phyloP scores from a whole-genome alignment of 2,329 filamentous ascomycete genomes.

The Botryosphaeria dothidea region DNA sequence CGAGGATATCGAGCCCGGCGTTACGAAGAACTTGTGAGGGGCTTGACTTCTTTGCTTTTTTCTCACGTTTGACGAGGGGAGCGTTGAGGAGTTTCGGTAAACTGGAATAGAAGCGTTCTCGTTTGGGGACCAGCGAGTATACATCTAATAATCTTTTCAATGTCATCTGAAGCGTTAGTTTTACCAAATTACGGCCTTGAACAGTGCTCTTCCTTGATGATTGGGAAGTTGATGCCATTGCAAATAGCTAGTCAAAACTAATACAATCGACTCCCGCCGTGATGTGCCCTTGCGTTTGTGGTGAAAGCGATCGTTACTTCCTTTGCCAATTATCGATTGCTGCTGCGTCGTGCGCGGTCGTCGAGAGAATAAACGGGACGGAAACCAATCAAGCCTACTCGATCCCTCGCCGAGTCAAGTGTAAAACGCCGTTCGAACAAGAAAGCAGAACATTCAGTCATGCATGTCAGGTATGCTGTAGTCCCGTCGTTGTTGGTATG shows the following conservation, averaged over 20 bases:
- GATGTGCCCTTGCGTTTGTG: background rate
- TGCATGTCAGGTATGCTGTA: background rate
- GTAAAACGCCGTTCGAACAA: background rate
- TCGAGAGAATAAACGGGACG: background rate
- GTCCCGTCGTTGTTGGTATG: too few species aligned
- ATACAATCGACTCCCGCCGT: conserved; percentile 11
- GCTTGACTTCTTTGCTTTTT: too few species aligned
- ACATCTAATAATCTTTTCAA: too few species aligned
- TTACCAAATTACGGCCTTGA: too few species aligned
- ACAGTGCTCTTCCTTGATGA: too few species aligned
- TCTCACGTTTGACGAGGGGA: background rate
- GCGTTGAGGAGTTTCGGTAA: background rate
- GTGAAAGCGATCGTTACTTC: conserved; percentile 12
- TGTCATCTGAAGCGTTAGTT: too few species aligned
- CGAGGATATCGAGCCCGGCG: conserved; percentile 37
- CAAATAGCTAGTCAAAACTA: conserved; percentile 6
- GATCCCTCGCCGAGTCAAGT: background rate
- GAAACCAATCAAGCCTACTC: background rate
- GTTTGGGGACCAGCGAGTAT: background rate
- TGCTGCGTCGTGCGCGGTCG: background rate
- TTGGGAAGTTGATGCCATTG: background rate
- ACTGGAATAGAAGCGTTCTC: background rate
- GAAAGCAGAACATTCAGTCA: conserved; percentile 9
- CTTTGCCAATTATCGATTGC: conserved; percentile 4
- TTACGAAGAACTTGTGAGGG: conserved; percentile 24